phyloP scores from a whole-genome alignment of 2,329 filamentous ascomycete genomes.

The Colletotrichum gigasporum region DNA sequence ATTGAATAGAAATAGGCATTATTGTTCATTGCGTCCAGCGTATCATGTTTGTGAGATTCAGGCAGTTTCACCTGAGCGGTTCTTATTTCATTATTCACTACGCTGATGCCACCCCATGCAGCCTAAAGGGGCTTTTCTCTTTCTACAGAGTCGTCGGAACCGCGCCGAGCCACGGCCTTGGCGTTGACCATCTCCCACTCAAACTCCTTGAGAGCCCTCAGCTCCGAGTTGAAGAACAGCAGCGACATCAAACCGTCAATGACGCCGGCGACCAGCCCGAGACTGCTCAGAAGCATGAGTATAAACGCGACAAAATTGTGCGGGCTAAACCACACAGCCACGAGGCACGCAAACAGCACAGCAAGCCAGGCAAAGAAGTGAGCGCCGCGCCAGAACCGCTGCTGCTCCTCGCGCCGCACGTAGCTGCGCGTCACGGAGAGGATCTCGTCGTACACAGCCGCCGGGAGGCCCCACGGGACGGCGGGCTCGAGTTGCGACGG shows the following conservation, averaged over 20 bases:
- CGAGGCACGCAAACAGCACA: conserved; percentile 76
- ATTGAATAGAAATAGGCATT: conserved; percentile 24
- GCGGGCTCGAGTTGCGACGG: conserved; percentile 43
- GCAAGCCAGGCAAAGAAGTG: conserved; percentile 78
- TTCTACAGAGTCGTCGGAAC: not conserved
- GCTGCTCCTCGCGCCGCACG: conserved; percentile 73
- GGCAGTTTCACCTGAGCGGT: too few species aligned
- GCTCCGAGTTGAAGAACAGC: conserved; percentile 85
- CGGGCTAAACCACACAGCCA: conserved; percentile 88
- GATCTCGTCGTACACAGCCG: conserved; percentile 68
- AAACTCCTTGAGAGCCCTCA: conserved; percentile 87
- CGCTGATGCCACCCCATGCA: too few species aligned
- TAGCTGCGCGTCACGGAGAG: conserved; percentile 77
- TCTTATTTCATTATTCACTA: not conserved
- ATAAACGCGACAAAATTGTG: conserved; percentile 81
- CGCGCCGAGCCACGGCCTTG: conserved; percentile 43
- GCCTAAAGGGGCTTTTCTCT: not conserved
- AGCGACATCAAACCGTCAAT: conserved; percentile 88
- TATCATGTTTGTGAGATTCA: not conserved
- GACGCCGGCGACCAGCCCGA: conserved; percentile 79
- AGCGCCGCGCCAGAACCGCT: conserved; percentile 74
- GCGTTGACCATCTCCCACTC: conserved; percentile 89
- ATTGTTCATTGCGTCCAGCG: not conserved
- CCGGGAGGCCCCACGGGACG: conserved; percentile 33
- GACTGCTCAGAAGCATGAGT: conserved; percentile 80